Evolutionary conservation across 2,329 filamentous ascomycete genomes (phyloP).

Genomic region (Epichloe sp.): DNA sequence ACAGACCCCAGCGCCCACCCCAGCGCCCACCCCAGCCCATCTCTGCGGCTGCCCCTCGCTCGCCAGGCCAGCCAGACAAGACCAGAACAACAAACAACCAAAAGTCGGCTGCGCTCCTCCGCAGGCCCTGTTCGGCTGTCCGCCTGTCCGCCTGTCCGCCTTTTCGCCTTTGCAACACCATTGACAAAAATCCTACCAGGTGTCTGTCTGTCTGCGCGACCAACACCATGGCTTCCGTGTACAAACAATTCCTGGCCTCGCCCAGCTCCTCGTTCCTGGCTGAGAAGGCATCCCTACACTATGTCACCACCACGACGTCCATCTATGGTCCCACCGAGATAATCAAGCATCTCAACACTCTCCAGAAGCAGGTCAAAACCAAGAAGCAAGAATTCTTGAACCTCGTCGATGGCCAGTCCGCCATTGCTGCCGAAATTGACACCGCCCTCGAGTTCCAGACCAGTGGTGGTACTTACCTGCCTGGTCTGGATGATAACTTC

Average conservation of each 20-base stretch:
- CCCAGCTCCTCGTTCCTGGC: constrained; percentile 52
- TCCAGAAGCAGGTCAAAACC: constrained; percentile 66
- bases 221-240: constrained; percentile 33
- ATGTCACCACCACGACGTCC: constrained; percentile 76
- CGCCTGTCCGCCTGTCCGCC: too few species aligned
- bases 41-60: not conserved
- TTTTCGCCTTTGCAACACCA: not conserved
- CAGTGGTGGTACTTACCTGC: constrained; percentile 76
- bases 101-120: not conserved
- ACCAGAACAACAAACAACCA: not conserved
- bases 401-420: constrained; percentile 56
- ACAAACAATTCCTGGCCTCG: constrained; percentile 59
- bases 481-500: constrained; percentile 88
- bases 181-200: not conserved
- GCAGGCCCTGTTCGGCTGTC: not conserved
- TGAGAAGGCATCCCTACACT: constrained; percentile 60
- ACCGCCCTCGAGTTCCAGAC: constrained; percentile 70
- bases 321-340: constrained; percentile 61
- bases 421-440: constrained; percentile 71
- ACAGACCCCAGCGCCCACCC: not conserved
- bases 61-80: not conserved
- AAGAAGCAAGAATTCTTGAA: constrained; percentile 67
- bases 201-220: not conserved
- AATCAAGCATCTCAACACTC: constrained; percentile 63
- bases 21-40: not conserved